Evolutionary conservation across 2,329 filamentous ascomycete genomes (phyloP).

Genomic region (Fusarium compactum): DNA sequence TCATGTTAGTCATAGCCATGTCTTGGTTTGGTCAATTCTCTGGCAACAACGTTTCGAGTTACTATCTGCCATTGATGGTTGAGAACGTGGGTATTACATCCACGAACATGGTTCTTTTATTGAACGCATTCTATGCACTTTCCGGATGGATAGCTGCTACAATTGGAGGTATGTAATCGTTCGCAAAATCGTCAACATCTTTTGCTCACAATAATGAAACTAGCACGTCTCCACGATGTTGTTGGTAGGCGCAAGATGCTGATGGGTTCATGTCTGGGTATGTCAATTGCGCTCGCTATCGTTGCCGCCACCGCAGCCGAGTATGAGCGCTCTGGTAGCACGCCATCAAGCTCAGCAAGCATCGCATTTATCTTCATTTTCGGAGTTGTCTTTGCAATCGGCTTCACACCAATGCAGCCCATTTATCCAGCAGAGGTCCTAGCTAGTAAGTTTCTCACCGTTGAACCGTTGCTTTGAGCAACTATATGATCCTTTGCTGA

Average conservation of each 20-base stretch:
- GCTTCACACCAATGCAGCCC: slow-evolving; percentile 19
- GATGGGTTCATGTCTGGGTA: slow-evolving; percentile 13
- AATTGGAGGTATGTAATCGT: background rate
- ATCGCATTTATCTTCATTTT: slow-evolving; percentile 24
- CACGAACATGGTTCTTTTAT: slow-evolving; percentile 1
- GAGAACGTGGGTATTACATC: slow-evolving; percentile 12
- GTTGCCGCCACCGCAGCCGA: slow-evolving; percentile 9
- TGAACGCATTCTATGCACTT: slow-evolving; percentile 15
- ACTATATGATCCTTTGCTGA: background rate
- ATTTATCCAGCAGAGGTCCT: slow-evolving; percentile 18
- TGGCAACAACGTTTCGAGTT: slow-evolving; percentile 9
- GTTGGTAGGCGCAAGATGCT: slow-evolving; percentile 17
- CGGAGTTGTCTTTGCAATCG: slow-evolving; percentile 5
- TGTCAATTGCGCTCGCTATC: slow-evolving; percentile 6
- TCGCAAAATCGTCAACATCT: rapidly evolving
- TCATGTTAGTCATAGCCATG: slow-evolving; percentile 10
- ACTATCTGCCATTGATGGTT: slow-evolving; percentile 16
- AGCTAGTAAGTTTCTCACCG: background rate
- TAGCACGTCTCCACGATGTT: slow-evolving; percentile 18
- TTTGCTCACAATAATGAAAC: background rate
- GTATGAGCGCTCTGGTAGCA: slow-evolving; percentile 7
- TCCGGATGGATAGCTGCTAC: slow-evolving; percentile 17
- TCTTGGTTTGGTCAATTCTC: slow-evolving; percentile 25
- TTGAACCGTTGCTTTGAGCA: rapidly evolving
- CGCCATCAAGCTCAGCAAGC: slow-evolving; percentile 3